Percentiles rank a stretch among this genome's conserved stretches.
Conservation (phyloP, 495 filamentous ascomycete genomes). For the Xylaria cubensis region DNA sequence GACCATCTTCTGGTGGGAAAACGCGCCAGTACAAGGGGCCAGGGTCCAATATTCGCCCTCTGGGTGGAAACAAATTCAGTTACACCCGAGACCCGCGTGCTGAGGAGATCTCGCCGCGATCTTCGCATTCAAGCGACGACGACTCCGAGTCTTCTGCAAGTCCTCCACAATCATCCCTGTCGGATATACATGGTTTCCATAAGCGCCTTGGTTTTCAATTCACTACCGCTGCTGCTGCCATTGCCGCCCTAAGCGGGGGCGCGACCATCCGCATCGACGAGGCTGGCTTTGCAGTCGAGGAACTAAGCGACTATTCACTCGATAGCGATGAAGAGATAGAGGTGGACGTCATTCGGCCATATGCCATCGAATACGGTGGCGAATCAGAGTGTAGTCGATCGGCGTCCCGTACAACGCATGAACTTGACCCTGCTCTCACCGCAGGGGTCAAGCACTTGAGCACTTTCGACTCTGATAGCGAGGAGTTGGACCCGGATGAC, state of each 20-base stretch:
- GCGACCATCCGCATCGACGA: slow-evolving; percentile 44
- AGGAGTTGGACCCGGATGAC: slow-evolving; percentile 49
- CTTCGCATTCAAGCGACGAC: slow-evolving; percentile 50
- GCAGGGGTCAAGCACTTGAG: slow-evolving; percentile 49
- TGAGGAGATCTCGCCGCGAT: slow-evolving; percentile 59
- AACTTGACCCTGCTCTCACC: slow-evolving; percentile 49
- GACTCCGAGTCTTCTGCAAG: slow-evolving; percentile 38
- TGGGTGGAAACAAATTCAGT: slow-evolving; percentile 52
- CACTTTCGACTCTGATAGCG: slow-evolving; percentile 50
- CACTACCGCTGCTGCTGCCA: slow-evolving; percentile 24
- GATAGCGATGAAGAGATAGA: slow-evolving; percentile 48
- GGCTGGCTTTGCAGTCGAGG: slow-evolving; percentile 50
- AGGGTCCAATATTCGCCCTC: slow-evolving; percentile 45
- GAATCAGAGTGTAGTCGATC: slow-evolving; percentile 54
- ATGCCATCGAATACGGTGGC: slow-evolving; percentile 53
- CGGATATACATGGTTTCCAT: slow-evolving; percentile 42
- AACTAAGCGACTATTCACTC: slow-evolving; percentile 51
- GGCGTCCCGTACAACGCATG: slow-evolving; percentile 43
- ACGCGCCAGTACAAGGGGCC: slow-evolving; percentile 33
- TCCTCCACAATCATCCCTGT: slow-evolving; percentile 43
- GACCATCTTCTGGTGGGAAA: slow-evolving; percentile 42
- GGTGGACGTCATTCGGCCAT: slow-evolving; percentile 46
- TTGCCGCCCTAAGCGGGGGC: slow-evolving; percentile 19
- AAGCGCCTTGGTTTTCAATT: slow-evolving; percentile 34
- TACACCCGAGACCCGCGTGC: slow-evolving; percentile 47